Evolutionary conservation across 2,329 filamentous ascomycete species (phyloP).

Genomic region (Microsporum canis): DNA sequence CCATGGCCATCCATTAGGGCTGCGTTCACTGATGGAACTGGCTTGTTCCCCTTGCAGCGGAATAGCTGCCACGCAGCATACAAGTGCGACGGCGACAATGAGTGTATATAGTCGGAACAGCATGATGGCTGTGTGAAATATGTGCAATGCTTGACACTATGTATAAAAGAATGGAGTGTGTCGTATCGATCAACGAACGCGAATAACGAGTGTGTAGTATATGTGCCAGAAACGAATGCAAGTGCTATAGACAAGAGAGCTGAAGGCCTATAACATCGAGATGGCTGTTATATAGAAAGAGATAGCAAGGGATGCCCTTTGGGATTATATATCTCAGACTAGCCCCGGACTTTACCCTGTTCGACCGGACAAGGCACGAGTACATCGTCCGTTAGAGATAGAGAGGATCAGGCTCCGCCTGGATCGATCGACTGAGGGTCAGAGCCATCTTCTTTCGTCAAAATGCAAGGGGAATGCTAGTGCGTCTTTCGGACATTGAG

Average conservation of each 20-base stretch:
- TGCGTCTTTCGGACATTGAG: neutral
- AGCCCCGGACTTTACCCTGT: neutral
- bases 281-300: neutral
- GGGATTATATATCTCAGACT: neutral
- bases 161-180: constrained; percentile 2
- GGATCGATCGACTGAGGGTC: neutral
- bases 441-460: neutral
- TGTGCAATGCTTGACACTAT: neutral
- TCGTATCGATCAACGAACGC: neutral
- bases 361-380: neutral
- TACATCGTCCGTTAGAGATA: constrained; percentile 7
- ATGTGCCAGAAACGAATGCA: neutral
- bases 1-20: neutral
- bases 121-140: constrained; percentile 6
- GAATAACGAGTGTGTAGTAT: neutral
- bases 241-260: neutral
- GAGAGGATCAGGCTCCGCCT: neutral
- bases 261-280: neutral
- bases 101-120: constrained; percentile 5
- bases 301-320: neutral
- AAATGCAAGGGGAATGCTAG: neutral
- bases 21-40: neutral
- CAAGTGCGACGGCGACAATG: constrained; percentile 1
- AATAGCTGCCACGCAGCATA: neutral
- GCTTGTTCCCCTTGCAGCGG: neutral